These are phyloP conservation scores for Gossypium davidsonii DNA, from an alignment of 441 rosid species.

Conservation along the genomic window DNA sequence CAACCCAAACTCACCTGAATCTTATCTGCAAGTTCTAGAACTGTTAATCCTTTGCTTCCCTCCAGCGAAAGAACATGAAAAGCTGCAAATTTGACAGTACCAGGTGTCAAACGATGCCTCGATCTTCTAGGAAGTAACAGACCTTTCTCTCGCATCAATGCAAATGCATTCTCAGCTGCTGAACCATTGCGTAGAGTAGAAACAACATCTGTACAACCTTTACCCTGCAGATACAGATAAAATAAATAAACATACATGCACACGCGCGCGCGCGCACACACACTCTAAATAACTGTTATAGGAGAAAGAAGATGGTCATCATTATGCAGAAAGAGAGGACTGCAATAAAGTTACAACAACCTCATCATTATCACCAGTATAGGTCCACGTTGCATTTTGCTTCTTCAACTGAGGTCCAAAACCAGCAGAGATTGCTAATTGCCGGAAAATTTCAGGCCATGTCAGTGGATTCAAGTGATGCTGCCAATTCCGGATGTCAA, in stretches of 20 bases:
- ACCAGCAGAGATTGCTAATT: conserved; percentile 77
- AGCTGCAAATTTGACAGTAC: conserved; percentile 99
- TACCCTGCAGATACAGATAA: conserved; percentile 46
- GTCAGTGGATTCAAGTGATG: conserved; percentile 72
- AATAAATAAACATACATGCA: conserved; percentile 7
- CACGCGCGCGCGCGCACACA: too few relatives aligned
- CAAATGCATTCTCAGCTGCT: conserved; percentile 96
- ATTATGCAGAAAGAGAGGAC: conserved; percentile 2
- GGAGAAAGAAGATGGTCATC: not conserved
- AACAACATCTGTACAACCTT: conserved; percentile 64
- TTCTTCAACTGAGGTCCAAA: conserved; percentile 79
- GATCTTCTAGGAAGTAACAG: conserved; percentile 80
- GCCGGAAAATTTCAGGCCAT: conserved; percentile 97
- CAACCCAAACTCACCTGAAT: conserved; percentile 59
- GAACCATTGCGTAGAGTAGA: conserved; percentile 89
- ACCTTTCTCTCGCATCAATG: conserved; percentile 93
- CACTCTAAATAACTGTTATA: not conserved
- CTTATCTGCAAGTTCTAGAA: conserved; percentile 92
- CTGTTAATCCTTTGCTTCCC: conserved; percentile 88
- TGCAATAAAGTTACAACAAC: conserved; percentile 26
- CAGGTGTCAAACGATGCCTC: conserved; percentile 98
- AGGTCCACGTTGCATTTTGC: conserved; percentile 36
- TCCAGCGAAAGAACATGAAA: conserved; percentile 98
- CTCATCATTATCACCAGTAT: conserved; percentile 56
- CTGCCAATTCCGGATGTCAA: conserved; percentile 95